These are phyloP conservation scores for Pistacia vera DNA, from an alignment of 345 rosid species.

Conservation along the genomic window DNA sequence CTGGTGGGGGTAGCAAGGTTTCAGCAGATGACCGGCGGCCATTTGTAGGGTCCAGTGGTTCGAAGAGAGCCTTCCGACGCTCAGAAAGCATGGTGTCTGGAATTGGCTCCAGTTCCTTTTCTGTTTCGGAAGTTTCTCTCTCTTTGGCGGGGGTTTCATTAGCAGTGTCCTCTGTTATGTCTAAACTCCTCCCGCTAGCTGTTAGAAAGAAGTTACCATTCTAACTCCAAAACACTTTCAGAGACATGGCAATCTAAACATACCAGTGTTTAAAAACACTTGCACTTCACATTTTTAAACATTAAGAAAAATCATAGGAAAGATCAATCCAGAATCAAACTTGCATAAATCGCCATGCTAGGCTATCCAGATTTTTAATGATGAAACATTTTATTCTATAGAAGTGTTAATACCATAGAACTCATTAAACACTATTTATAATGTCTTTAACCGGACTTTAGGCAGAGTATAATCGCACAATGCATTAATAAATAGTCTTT, in stretches of 20 bases:
- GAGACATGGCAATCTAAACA: neutral
- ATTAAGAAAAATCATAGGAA: neutral
- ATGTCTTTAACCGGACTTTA: too few species aligned
- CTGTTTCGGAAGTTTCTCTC: constrained; percentile 42
- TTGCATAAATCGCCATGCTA: neutral
- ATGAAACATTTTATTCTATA: too few species aligned
- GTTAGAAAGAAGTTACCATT: constrained; percentile 49
- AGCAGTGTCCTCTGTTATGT: constrained; percentile 35
- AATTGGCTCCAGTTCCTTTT: constrained; percentile 40
- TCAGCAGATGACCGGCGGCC: constrained; percentile 60
- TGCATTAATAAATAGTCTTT: too few species aligned
- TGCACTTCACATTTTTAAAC: neutral
- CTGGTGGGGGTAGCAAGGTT: constrained; percentile 86
- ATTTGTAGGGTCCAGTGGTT: constrained; percentile 77
- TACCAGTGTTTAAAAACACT: neutral
- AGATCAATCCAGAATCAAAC: neutral
- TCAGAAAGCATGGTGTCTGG: constrained; percentile 55
- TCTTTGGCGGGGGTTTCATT: constrained; percentile 48
- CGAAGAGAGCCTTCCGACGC: constrained; percentile 82
- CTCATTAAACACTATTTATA: too few species aligned
- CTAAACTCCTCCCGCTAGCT: constrained; percentile 54
- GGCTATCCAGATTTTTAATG: too few species aligned
- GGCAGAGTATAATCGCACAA: too few species aligned
- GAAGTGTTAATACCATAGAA: too few species aligned
- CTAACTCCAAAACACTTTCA: constrained; percentile 33